phyloP scores from a whole-genome alignment of 495 filamentous ascomycete species.

The Hyaloscypha variabilis region DNA sequence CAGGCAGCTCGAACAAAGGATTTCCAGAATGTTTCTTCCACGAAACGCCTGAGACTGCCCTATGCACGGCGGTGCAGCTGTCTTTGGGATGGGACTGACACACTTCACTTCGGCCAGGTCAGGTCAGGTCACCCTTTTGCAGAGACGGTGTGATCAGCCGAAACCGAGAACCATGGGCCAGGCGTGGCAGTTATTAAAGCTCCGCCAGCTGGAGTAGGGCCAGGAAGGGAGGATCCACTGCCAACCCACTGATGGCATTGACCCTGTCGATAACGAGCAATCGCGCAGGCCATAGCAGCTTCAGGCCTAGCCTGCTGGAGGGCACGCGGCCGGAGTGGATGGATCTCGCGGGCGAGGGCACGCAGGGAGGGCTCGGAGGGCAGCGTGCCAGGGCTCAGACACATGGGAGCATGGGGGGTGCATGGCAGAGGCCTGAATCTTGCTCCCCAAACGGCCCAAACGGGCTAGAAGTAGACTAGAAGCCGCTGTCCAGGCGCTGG shows the following conservation, averaged over 20 bases:
- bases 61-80: neutral
- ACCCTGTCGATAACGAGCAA: neutral
- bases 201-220: slow-evolving; percentile 10
- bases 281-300: neutral
- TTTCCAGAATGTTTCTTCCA: slow-evolving; percentile 4
- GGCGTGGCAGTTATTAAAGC: slow-evolving; percentile 20
- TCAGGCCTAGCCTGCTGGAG: neutral
- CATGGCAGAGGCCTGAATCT: slow-evolving; percentile 2
- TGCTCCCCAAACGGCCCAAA: neutral
- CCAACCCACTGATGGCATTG: neutral
- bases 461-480: slow-evolving; percentile 1
- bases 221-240: neutral
- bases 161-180: slow-evolving; percentile 4
- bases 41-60: neutral
- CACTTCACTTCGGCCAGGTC: neutral
- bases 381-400: slow-evolving; percentile 5
- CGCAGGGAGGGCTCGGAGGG: slow-evolving; percentile 1
- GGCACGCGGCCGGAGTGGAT: neutral
- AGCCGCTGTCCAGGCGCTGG: neutral
- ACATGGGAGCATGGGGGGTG: slow-evolving; percentile 9
- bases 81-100: slow-evolving; percentile 1
- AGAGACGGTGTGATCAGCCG: slow-evolving; percentile 17
- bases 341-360: neutral
- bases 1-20: slow-evolving; percentile 2
- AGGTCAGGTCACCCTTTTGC: slow-evolving; percentile 8